Percentiles rank a stretch among this genome's conserved stretches.
These are phyloP conservation scores for Xerocomellus intermedius DNA, from an alignment of 768 basidiomycete genomes.

Conservation along the genomic window DNA sequence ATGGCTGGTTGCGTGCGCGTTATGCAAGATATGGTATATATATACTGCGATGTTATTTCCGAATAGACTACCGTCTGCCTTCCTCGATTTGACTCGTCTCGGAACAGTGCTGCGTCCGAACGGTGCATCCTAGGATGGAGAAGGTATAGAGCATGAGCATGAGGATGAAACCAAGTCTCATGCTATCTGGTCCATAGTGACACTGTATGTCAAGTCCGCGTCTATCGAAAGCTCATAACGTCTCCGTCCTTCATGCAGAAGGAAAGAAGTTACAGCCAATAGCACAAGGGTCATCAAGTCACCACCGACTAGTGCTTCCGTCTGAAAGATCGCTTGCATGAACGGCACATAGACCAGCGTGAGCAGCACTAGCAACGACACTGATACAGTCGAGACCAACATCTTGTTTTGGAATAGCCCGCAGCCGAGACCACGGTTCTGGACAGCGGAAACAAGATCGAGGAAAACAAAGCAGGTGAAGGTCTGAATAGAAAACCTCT, in stretches of 20 bases:
- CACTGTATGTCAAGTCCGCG: conserved; percentile 49
- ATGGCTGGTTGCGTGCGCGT: not conserved
- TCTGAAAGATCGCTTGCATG: conserved; percentile 93
- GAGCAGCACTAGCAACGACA: conserved; percentile 83
- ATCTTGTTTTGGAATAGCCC: conserved; percentile 83
- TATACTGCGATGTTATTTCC: conserved; percentile 5
- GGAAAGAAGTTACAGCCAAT: conserved; percentile 63
- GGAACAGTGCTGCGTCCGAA: not conserved
- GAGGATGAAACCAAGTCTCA: conserved; percentile 25
- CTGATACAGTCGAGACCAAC: conserved; percentile 83
- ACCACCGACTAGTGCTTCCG: conserved; percentile 65
- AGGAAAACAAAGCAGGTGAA: conserved; percentile 97
- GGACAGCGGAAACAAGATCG: conserved; percentile 91
- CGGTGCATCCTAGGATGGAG: not conserved
- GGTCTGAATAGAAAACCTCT: conserved; percentile 52
- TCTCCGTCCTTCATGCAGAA: conserved; percentile 75
- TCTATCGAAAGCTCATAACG: conserved; percentile 69
- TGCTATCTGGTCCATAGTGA: conserved; percentile 59
- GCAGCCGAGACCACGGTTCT: conserved; percentile 90
- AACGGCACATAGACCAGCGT: conserved; percentile 86
- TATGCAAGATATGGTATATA: conserved; percentile 9
- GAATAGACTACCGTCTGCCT: not conserved
- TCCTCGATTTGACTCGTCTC: not conserved
- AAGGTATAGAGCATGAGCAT: not conserved
- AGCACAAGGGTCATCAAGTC: conserved; percentile 73